phyloP scores from a whole-genome alignment of 1,139 yeast genomes.

The Geotrichum australiense region DNA sequence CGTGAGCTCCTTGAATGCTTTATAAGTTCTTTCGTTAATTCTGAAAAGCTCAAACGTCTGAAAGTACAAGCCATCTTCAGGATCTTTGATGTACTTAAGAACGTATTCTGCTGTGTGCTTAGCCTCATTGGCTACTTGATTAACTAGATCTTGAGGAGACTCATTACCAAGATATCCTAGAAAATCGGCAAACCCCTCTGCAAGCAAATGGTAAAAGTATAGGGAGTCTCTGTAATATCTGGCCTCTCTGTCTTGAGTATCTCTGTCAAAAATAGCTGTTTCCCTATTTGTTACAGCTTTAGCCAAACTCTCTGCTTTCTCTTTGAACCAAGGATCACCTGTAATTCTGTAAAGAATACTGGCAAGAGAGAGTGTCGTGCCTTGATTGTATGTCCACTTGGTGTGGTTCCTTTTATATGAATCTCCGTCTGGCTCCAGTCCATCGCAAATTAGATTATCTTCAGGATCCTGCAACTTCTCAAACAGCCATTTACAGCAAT shows the following conservation, averaged over 20 bases:
- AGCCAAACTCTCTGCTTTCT: conserved; percentile 54
- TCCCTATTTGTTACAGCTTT: conserved; percentile 52
- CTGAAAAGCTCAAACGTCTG: conserved; percentile 57
- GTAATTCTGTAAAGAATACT: conserved; percentile 49
- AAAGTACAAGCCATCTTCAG: conserved; percentile 52
- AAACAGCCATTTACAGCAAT: conserved; percentile 51
- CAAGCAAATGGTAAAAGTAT: conserved; percentile 55
- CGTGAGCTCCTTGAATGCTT: conserved; percentile 48
- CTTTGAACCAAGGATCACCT: conserved; percentile 47
- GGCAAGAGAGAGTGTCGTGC: conserved; percentile 55
- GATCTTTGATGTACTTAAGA: conserved; percentile 51
- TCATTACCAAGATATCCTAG: conserved; percentile 44
- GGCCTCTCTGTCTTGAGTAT: conserved; percentile 45
- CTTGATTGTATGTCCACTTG: conserved; percentile 68
- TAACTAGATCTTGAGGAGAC: conserved; percentile 30
- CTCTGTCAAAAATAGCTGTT: conserved; percentile 57
- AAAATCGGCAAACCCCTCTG: conserved; percentile 67
- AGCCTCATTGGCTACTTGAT: conserved; percentile 25
- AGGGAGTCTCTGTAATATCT: conserved; percentile 63
- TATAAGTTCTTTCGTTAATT: conserved; percentile 46
- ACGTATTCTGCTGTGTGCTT: conserved; percentile 29
- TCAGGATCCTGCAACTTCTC: conserved; percentile 45
- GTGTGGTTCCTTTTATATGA: conserved; percentile 40
- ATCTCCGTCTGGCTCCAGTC: conserved; percentile 39
- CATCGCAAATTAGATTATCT: conserved; percentile 58